Evolutionary conservation across 179 eudicot genomes (phyloP), one percentile per base, ranked within the genome.

Genomic region (Heliamphora pulchella): DNA sequence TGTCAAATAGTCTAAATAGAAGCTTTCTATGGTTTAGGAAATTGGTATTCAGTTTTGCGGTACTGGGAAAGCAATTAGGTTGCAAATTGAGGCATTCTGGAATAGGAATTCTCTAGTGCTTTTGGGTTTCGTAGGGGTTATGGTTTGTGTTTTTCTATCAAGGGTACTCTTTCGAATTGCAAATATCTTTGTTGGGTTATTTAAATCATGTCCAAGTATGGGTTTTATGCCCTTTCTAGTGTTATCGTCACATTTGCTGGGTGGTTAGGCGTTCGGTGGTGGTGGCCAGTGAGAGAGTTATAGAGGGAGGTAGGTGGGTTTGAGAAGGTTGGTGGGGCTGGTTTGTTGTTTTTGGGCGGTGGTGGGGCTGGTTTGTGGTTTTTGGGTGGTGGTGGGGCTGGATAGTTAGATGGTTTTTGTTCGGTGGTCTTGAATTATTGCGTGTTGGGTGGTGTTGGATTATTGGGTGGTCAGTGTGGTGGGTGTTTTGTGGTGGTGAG

Each of bases 141-240:
- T 91, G 62, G 87, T 89, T 69, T 96, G 98, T 85, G 88, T 96
- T 85, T 54, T 92, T 75, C 81, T 96, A 74, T 94, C 97, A 97
- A 90, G 92, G 91, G 80, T 91, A 22, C 80, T 96, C 94, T 94
- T 96, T 89, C 97, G 97, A 43, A 86, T 94, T 83, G 98, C 98
- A 17, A 88, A 86, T 57, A 87, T 90, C 63, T 90, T 94, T 87
- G 85, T 96, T 65, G 97, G 99, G 53, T 90, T 96, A 14, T 96
- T 98, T 17, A 98, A 96, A 81, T 98, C 84, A 89, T 96, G 99
- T 98, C 98, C 58, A 94, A 92, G 90, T 96, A 94, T 85, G 99
- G 98, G 43, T 94, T 96, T 80, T 93, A 94, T 78, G 99, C 99
- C 78, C 96, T 96, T 82, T 94, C 99, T 51, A 81, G 85, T 81